Percentiles rank a stretch among this genome's conserved stretches.
phyloP scores from a whole-genome alignment of 2,329 filamentous ascomycete species.

The Ascochyta lentis region DNA sequence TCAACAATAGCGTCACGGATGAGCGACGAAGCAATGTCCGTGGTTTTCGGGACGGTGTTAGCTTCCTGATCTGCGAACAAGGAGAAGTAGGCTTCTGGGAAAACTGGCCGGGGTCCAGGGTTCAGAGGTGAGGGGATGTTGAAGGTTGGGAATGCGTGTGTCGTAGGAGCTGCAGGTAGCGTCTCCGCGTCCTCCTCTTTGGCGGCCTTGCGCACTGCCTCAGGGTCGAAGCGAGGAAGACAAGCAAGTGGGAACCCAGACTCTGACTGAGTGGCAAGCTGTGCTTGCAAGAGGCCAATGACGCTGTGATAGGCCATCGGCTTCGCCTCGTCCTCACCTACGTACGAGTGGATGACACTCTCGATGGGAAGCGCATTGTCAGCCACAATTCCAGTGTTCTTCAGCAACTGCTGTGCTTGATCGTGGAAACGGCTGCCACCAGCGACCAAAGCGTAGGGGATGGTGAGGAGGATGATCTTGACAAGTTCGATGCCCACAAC shows the following conservation, averaged over 20 bases:
- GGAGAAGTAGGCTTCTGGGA: slow-evolving; percentile 93
- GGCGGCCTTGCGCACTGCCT: slow-evolving; percentile 62
- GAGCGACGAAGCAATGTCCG: slow-evolving; percentile 79
- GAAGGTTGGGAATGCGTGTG: slow-evolving; percentile 80
- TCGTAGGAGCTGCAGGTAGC: slow-evolving; percentile 58
- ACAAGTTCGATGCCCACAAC: slow-evolving; percentile 84
- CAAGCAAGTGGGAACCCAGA: slow-evolving; percentile 76
- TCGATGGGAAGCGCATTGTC: slow-evolving; percentile 87
- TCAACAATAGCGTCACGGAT: slow-evolving; percentile 87
- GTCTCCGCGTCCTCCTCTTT: slow-evolving; percentile 57
- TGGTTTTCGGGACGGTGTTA: slow-evolving; percentile 81
- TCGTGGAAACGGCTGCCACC: slow-evolving; percentile 58
- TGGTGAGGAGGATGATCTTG: slow-evolving; percentile 93
- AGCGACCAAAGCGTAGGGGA: slow-evolving; percentile 77
- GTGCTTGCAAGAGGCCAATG: slow-evolving; percentile 82
- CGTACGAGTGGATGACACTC: slow-evolving; percentile 84
- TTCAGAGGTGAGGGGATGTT: slow-evolving; percentile 76
- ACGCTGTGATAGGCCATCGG: slow-evolving; percentile 72
- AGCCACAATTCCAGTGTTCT: slow-evolving; percentile 94
- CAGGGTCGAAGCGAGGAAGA: slow-evolving; percentile 62
- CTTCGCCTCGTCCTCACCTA: slow-evolving; percentile 66
- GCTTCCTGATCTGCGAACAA: slow-evolving; percentile 88
- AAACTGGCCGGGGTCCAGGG: slow-evolving; percentile 76
- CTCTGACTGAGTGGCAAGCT: slow-evolving; percentile 78
- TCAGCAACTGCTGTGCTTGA: slow-evolving; percentile 77